Evolutionary conservation across 768 basidiomycete genomes (phyloP).

Genomic region (Tephrocybe sp.): DNA sequence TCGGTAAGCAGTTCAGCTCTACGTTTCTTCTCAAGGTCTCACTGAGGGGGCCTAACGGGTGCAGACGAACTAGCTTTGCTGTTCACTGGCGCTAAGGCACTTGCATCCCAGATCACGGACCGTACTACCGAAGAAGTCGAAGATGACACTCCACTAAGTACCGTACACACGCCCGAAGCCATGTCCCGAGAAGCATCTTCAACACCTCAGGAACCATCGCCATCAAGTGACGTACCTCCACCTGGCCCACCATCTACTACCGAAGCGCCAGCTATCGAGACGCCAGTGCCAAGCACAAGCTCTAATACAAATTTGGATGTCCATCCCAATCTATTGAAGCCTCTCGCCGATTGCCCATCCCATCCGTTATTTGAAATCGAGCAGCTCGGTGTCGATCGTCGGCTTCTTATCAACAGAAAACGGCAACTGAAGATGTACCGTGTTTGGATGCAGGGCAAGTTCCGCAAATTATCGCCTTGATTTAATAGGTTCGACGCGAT

Average conservation of each 20-base stretch:
- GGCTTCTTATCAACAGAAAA: conserved; percentile 91
- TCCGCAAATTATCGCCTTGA: conserved; percentile 44
- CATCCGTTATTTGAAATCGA: conserved; percentile 76
- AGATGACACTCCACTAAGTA: conserved; percentile 28
- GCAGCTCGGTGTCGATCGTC: conserved; percentile 85
- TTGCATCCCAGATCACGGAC: conserved; percentile 29
- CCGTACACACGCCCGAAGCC: conserved; percentile 1
- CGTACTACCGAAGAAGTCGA: conserved; percentile 30
- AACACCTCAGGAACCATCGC: conserved; percentile 1
- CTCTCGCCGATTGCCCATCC: conserved; percentile 28
- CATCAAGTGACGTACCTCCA: not conserved
- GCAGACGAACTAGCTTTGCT: conserved; percentile 77
- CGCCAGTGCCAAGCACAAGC: not conserved
- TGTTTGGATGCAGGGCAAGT: conserved; percentile 91
- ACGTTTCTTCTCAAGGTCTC: not conserved
- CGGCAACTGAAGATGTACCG: conserved; percentile 96
- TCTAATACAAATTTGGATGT: conserved; percentile 13
- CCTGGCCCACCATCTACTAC: too few species aligned
- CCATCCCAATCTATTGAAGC: conserved; percentile 38
- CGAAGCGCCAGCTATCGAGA: not conserved
- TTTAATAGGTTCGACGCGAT: not conserved
- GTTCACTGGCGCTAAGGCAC: conserved; percentile 61
- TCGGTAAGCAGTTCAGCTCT: conserved; percentile 44
- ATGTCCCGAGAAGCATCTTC: conserved; percentile 2
- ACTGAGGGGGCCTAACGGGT: not conserved